These are phyloP conservation scores for Eremothecium cymbalariae DNA, from an alignment of 1,139 yeast genomes.

Conservation along the genomic window DNA sequence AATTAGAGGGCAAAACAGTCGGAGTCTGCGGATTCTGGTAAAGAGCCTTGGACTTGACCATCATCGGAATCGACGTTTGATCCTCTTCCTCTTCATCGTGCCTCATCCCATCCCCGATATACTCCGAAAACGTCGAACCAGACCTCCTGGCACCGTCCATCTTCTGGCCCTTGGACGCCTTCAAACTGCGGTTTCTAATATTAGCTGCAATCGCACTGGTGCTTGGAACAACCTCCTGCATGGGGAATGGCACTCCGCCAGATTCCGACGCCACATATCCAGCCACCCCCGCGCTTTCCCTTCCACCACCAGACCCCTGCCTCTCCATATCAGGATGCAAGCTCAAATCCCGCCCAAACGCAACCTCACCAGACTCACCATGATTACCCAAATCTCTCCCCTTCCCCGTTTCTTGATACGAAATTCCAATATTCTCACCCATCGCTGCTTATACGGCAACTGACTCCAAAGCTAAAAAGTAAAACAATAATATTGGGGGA, in stretches of 20 bases:
- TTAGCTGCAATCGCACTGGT: too few relatives aligned
- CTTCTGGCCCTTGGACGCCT: too few relatives aligned
- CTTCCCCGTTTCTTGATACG: too few relatives aligned
- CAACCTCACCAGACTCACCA: slow-evolving; percentile 13
- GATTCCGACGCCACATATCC: slow-evolving; percentile 26
- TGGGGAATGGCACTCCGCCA: slow-evolving; percentile 19
- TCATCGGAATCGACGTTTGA: slow-evolving; percentile 19
- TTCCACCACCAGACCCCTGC: slow-evolving; percentile 8
- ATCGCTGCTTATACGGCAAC: too few relatives aligned
- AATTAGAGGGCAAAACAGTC: slow-evolving; percentile 32
- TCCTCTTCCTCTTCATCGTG: slow-evolving; percentile 7
- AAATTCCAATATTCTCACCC: too few relatives aligned
- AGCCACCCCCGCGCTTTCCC: slow-evolving; percentile 11
- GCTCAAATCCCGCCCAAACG: too few relatives aligned
- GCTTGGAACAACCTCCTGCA: slow-evolving; percentile 30
- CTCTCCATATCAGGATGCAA: slow-evolving; percentile 9
- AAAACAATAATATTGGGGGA: too few relatives aligned
- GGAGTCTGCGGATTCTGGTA: slow-evolving; percentile 34
- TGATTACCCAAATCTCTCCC: not conserved
- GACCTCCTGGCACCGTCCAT: too few relatives aligned
- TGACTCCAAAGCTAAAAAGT: too few relatives aligned
- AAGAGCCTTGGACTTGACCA: slow-evolving; percentile 31
- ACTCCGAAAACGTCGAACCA: too few relatives aligned
- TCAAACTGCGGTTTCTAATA: too few relatives aligned
- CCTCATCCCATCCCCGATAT: slow-evolving; percentile 5